A percentile compares a stretch with the other conserved stretches of the same genome.
These are phyloP conservation scores for Chenopodium berlandieri DNA, from an alignment of 148 eudicot genomes.

Conservation along the genomic window DNA sequence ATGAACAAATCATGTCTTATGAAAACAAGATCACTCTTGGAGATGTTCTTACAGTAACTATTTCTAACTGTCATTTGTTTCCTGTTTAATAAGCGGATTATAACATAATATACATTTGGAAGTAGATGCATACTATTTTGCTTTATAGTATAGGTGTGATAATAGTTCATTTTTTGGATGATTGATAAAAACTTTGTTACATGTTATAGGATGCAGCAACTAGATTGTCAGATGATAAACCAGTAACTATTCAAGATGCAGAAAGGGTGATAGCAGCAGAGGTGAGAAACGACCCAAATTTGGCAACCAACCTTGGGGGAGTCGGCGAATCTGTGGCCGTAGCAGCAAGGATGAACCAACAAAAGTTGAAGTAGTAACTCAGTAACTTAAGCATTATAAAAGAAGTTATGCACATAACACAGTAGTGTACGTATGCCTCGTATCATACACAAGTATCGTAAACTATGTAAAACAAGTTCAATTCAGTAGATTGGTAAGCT, in stretches of 20 bases:
- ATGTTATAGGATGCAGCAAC: conserved; percentile 48
- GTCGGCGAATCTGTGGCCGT: conserved; percentile 56
- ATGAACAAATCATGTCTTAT: conserved; percentile 17
- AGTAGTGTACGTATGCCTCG: background rate
- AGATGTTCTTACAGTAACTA: conserved; percentile 43
- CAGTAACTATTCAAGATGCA: conserved; percentile 51
- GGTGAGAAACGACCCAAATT: conserved; percentile 40
- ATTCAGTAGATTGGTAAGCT: background rate
- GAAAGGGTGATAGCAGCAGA: conserved; percentile 59
- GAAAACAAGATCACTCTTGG: conserved; percentile 45
- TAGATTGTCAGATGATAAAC: conserved; percentile 43
- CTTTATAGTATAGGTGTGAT: too few species aligned
- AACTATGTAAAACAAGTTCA: background rate
- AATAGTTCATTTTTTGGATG: background rate
- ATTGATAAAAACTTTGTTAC: background rate
- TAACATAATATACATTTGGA: too few species aligned
- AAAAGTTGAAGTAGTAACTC: conserved; percentile 4
- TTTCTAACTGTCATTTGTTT: background rate
- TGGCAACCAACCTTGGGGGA: conserved; percentile 50
- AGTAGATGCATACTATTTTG: too few species aligned
- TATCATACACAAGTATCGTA: background rate
- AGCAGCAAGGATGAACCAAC: conserved; percentile 54
- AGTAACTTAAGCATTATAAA: background rate
- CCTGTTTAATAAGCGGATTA: too few species aligned
- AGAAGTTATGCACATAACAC: background rate